phyloP scores from a whole-genome alignment of 345 rosid species.

The Jatropha curcas region DNA sequence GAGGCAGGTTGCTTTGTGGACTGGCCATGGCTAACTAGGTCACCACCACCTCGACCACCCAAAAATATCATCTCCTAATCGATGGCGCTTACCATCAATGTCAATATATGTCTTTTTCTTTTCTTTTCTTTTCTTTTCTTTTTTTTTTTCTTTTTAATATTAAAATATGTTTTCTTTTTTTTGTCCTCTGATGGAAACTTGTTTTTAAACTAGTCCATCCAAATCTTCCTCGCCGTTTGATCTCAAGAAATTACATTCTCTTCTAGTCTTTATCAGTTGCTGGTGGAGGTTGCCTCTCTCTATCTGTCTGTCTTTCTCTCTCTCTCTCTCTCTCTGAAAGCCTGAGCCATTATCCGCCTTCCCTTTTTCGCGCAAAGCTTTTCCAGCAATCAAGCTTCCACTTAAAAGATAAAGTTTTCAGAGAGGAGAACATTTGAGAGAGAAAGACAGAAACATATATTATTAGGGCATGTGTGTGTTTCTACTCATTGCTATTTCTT shows the following conservation, averaged over 20 bases:
- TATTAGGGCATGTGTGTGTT: constrained; percentile 62
- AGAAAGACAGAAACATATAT: constrained; percentile 32
- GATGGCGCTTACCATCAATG: constrained; percentile 14
- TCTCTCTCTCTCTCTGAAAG: constrained; percentile 20
- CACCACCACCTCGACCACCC: constrained; percentile 12
- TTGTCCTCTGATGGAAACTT: neutral
- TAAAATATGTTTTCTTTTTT: too few species aligned
- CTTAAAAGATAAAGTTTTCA: constrained; percentile 32
- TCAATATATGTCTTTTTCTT: neutral
- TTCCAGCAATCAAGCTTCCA: constrained; percentile 70
- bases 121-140: neutral
- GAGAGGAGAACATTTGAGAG: constrained; percentile 19
- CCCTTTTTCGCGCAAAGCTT: constrained; percentile 54
- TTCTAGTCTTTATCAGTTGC: constrained; percentile 63
- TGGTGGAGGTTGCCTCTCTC: constrained; percentile 56
- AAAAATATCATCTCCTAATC: constrained; percentile 21
- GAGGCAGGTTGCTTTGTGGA: too few species aligned
- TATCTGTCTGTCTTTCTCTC: constrained; percentile 15
- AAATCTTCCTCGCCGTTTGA: constrained; percentile 29
- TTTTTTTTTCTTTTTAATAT: neutral
- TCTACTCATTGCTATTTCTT: constrained; percentile 23
- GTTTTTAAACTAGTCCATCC: constrained; percentile 13
- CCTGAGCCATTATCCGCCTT: constrained; percentile 41
- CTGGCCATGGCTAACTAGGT: too few species aligned
- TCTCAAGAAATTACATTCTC: constrained; percentile 30